Base-by-base conservation (phyloP, 2,329 filamentous ascomycete genomes). In the Stachybotrys echinatus region DNA sequence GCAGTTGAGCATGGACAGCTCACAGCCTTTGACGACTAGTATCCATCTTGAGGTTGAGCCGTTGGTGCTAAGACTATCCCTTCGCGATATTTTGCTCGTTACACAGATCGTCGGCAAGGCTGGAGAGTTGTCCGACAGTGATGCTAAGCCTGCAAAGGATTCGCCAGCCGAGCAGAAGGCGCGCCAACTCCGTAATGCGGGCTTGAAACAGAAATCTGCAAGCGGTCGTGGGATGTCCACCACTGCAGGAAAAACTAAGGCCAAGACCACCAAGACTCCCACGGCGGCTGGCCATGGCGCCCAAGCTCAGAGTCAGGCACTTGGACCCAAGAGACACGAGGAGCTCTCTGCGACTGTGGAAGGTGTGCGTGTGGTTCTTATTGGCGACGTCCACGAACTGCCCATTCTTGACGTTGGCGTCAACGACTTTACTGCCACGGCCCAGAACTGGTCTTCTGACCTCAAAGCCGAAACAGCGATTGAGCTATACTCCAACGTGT, bases 321-420 rank as follows among this genome's bases (percentile, higher is more conserved):
- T 54, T 19, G 38, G 38, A n/a, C 38, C 38, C 17, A 40, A 40
- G 19, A 58, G 66, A 21, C 72, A 74, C 42, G 94, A 99, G 66
- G 88, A 95, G 61, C 76, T 99, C 61, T 88, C 85, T n/a, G 84
- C 92, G 21, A 85, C 84, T 4, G 78, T 99, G 47, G 89, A 95
- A 55, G 95, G 95, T 14, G 80, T 99, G 54, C 85, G 95, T 53
- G 83, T 99, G 3, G 89, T 99, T 14, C 76, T 99, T 17, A 96
- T 99, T 60, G 95, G 95, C 8, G 94, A 99, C 61, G 73, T 95
- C 3, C 95, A 99, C 62, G 95, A 99, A 70, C 76, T 99, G 58
- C 95, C 94, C 3, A 89, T 99, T 52, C 75, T 99, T 5, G 95
- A 99, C 64, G 83, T 95, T 69, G 95, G 89, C 56, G 84, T 99